These are phyloP conservation scores for Fusarium solani-melongenae DNA, from an alignment of 2,329 filamentous ascomycete species.

Conservation along the genomic window DNA sequence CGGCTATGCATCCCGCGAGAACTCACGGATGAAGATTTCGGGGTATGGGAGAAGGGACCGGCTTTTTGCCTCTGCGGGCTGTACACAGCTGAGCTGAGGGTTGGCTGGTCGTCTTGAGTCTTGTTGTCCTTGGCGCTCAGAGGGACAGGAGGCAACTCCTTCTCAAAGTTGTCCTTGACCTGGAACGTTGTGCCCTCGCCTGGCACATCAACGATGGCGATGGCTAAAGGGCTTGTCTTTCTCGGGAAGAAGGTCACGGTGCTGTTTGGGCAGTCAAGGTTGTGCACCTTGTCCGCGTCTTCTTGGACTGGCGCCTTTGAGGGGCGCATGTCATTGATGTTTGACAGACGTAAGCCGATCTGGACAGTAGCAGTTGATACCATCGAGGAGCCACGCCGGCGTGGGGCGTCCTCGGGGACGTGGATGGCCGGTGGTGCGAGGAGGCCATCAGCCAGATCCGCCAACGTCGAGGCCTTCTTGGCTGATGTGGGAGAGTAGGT, in stretches of 20 bases:
- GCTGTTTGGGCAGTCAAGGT: slow-evolving; percentile 49
- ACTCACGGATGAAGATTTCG: slow-evolving; percentile 28
- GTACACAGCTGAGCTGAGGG: slow-evolving; percentile 65
- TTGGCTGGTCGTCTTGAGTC: slow-evolving; percentile 46
- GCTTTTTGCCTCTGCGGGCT: slow-evolving; percentile 48
- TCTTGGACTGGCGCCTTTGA: slow-evolving; percentile 33
- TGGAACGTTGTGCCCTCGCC: slow-evolving; percentile 37
- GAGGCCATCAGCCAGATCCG: slow-evolving; percentile 20
- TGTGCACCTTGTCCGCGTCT: slow-evolving; percentile 49
- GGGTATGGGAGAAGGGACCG: slow-evolving; percentile 31
- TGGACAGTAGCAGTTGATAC: slow-evolving; percentile 76
- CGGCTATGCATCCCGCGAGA: slow-evolving; percentile 34
- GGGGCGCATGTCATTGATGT: slow-evolving; percentile 61
- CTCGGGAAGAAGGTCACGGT: slow-evolving; percentile 28
- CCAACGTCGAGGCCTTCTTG: slow-evolving; percentile 7
- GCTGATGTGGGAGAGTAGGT: slow-evolving; percentile 52
- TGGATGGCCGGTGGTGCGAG: slow-evolving; percentile 59
- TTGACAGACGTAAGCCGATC: slow-evolving; percentile 76
- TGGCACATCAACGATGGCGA: slow-evolving; percentile 41
- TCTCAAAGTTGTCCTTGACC: slow-evolving; percentile 37
- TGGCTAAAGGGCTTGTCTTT: slow-evolving; percentile 40
- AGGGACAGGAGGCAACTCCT: slow-evolving; percentile 52
- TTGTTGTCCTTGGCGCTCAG: slow-evolving; percentile 30
- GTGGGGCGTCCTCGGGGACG: slow-evolving; percentile 51
- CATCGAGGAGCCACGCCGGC: slow-evolving; percentile 69